Base-by-base conservation (phyloP, 192 early-diverging fungal genomes). In the Haplosporangium gracile region DNA sequence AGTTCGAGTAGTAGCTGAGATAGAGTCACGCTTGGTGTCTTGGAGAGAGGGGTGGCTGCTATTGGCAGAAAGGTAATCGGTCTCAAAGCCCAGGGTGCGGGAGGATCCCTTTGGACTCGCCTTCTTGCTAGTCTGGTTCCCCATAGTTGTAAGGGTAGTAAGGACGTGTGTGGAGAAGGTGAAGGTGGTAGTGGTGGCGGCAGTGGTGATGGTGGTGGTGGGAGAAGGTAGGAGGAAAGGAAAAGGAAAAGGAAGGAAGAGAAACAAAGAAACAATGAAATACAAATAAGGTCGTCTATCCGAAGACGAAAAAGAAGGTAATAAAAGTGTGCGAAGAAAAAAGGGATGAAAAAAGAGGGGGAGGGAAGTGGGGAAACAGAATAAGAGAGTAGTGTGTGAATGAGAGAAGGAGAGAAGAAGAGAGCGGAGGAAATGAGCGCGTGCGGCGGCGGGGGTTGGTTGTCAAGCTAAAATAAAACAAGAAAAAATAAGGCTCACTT, bases 71-170 rank as follows among this genome's bases (percentile, higher is more conserved):
- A 63, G 38, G 29, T 32, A 63, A 32, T 79, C 70, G 34, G 34
- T 36, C 16, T 51, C 71, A 40, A 71, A 63, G 60, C 60, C 60
- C 39, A 68, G 6, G 71, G 74, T 8, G 24, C 80, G 60, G 36
- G 32, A 45, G 49, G 65, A 18, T 20, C 74, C 80, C 51, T 81
- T 81, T 70, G 80, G 68, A 45, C 49, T 75, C 7, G 81, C 36
- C 26, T 53, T 53, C 45, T 76, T 82, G 43, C 81, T 82, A 29
- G 42, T n/a, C 68, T 82, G 81, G 71, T 77, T 77, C 42, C 81
- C 81, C 81, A 82, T 82, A 13, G 49, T 51, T 5, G 49, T n/a
- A 16, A 45, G 5, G 5, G 49, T 4, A 22, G 49, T 15, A 22
- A 51, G 39, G 38, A 24, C 32, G 40, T 40, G 36, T 32, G 34